Evolutionary conservation across 495 filamentous ascomycete species (phyloP).

Genomic region (Cercophora samala): DNA sequence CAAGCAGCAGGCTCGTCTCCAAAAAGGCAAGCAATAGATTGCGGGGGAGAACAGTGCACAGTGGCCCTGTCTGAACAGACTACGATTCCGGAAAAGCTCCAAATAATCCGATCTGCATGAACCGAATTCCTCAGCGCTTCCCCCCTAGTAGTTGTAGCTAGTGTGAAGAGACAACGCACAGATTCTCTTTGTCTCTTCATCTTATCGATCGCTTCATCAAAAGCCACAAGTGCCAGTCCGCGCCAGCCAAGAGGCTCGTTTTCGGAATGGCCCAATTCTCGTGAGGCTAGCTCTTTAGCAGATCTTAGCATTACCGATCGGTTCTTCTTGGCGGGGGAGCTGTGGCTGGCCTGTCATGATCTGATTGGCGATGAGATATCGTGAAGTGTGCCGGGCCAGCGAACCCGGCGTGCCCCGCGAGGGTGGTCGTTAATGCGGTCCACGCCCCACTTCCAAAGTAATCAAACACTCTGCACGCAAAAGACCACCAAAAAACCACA

Average conservation of each 20-base stretch:
- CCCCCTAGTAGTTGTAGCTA: too few relatives aligned
- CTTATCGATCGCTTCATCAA: background rate
- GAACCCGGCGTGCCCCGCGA: background rate
- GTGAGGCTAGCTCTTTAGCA: background rate
- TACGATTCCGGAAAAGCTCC: background rate
- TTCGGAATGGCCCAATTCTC: background rate
- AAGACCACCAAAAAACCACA: too few relatives aligned
- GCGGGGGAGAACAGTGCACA: background rate
- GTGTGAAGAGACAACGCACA: too few relatives aligned
- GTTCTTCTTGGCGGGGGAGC: background rate
- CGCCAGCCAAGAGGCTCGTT: background rate
- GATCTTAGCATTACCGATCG: background rate
- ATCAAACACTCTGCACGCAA: too few relatives aligned
- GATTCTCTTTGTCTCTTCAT: background rate
- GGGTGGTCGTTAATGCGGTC: background rate
- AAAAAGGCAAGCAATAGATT: background rate
- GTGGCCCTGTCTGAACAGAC: background rate
- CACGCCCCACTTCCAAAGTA: too few relatives aligned
- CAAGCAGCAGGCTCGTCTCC: too few relatives aligned
- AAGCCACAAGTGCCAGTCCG: background rate
- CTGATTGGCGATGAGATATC: background rate
- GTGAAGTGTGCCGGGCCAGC: background rate
- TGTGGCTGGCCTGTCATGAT: background rate
- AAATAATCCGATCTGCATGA: background rate
- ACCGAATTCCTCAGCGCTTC: background rate